Evolutionary conservation across 495 filamentous ascomycete species (phyloP).

Genomic region (Lasiosphaeria miniovina): DNA sequence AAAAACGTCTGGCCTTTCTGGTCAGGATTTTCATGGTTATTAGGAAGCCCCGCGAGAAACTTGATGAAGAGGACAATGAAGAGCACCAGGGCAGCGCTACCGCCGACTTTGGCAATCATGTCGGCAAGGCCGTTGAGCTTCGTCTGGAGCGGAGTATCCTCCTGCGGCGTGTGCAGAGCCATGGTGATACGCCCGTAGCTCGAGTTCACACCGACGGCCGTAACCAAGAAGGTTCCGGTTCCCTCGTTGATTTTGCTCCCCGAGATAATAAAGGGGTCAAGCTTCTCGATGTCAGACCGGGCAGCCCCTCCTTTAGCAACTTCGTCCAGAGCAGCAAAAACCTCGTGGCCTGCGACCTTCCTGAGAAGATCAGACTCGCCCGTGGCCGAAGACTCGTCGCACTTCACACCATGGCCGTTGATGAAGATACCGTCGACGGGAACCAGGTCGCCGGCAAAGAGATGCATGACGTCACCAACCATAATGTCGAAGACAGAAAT

Average conservation of each 20-base stretch:
- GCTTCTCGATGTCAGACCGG: conserved; percentile 65
- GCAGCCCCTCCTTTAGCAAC: conserved; percentile 27
- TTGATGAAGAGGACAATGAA: conserved; percentile 90
- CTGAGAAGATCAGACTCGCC: conserved; percentile 80
- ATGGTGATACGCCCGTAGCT: conserved; percentile 92
- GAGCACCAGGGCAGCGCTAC: conserved; percentile 74
- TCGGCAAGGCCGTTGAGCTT: conserved; percentile 88
- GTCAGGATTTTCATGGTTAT: conserved; percentile 50
- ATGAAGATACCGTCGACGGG: conserved; percentile 75
- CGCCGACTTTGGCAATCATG: conserved; percentile 88
- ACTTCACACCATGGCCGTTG: conserved; percentile 69
- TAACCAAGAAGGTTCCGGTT: conserved; percentile 81
- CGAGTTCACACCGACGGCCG: conserved; percentile 79
- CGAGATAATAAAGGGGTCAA: conserved; percentile 93
- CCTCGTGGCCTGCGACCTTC: conserved; percentile 70
- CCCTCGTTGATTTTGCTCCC: conserved; percentile 91
- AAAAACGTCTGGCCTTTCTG: conserved; percentile 86
- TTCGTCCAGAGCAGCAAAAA: conserved; percentile 71
- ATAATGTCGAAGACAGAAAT: conserved; percentile 70
- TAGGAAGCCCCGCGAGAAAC: conserved; percentile 67
- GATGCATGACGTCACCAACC: conserved; percentile 70
- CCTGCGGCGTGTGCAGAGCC: conserved; percentile 82
- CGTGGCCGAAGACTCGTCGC: conserved; percentile 79
- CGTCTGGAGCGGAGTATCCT: conserved; percentile 86
- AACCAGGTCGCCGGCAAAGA: conserved; percentile 70